Evolutionary conservation across 495 filamentous ascomycete genomes (phyloP).

Genomic region (Lichenothelia convexa): DNA sequence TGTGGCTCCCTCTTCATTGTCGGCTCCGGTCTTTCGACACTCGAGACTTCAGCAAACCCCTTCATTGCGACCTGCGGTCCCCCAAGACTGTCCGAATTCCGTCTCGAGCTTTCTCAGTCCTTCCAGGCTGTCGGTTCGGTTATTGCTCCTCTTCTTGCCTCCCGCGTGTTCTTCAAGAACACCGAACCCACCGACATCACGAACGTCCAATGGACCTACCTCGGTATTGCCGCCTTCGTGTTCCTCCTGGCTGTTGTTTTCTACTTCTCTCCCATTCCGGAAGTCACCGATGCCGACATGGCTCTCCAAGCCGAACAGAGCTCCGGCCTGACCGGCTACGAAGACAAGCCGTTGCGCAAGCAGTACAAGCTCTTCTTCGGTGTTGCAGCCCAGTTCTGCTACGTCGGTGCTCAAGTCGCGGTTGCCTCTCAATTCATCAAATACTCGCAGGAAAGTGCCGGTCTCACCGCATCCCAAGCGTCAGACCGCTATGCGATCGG

Average conservation of each 20-base stretch:
- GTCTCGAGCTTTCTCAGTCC: constrained; percentile 47
- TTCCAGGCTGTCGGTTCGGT: constrained; percentile 50
- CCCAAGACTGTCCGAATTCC: constrained; percentile 47
- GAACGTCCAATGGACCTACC: constrained; percentile 59
- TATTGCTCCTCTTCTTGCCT: constrained; percentile 47
- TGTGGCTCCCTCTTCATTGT: constrained; percentile 53
- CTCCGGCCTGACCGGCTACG: constrained; percentile 19
- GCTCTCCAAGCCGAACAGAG: constrained; percentile 30
- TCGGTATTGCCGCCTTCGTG: constrained; percentile 53
- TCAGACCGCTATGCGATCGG: constrained; percentile 43
- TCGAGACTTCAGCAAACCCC: constrained; percentile 59
- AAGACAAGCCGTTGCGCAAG: constrained; percentile 35
- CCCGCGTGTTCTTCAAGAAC: constrained; percentile 46
- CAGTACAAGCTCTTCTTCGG: constrained; percentile 52
- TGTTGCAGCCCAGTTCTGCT: constrained; percentile 51
- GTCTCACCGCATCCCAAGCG: constrained; percentile 1
- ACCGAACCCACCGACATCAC: constrained; percentile 30
- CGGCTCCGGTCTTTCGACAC: constrained; percentile 46
- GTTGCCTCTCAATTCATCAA: constrained; percentile 39
- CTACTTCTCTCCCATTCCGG: constrained; percentile 41
- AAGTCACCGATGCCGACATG: constrained; percentile 63
- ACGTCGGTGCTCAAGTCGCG: constrained; percentile 48
- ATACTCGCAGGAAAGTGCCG: constrained; percentile 10
- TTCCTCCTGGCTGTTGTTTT: constrained; percentile 45
- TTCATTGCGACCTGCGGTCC: constrained; percentile 54